Conservation (phyloP, 805 yeast species). For the Spencermartinsiella europaea region DNA sequence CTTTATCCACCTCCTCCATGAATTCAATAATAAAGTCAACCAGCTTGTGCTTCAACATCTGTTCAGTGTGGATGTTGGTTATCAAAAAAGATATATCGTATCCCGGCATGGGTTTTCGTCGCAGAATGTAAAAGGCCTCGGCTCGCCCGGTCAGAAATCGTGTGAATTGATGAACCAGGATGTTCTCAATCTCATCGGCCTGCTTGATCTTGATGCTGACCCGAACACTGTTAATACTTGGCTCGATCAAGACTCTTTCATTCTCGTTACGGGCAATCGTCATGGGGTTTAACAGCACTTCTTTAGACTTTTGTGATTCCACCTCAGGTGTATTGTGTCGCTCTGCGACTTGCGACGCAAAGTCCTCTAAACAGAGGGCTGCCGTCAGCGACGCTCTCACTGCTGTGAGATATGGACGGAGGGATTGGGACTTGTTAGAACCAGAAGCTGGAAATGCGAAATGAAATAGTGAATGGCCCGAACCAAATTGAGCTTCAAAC, state of each 20-base stretch:
- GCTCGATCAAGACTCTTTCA: constrained; percentile 88
- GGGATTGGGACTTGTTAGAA: constrained; percentile 76
- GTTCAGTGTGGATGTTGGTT: constrained; percentile 92
- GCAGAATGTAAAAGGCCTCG: constrained; percentile 83
- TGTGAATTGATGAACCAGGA: constrained; percentile 90
- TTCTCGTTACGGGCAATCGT: constrained; percentile 88
- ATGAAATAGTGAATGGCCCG: too few species aligned
- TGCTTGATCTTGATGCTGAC: constrained; percentile 91
- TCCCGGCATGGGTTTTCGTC: constrained; percentile 81
- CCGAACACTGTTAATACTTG: constrained; percentile 88
- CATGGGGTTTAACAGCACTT: constrained; percentile 83
- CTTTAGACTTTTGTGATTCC: constrained; percentile 78
- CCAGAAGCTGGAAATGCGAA: too few species aligned
- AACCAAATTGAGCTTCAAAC: too few species aligned
- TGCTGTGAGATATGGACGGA: constrained; percentile 90
- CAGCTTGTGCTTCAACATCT: constrained; percentile 89
- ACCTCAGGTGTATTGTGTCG: constrained; percentile 97
- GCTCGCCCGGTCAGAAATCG: constrained; percentile 93
- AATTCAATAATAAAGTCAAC: constrained; percentile 97
- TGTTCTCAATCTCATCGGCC: constrained; percentile 94
- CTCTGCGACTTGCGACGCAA: constrained; percentile 91
- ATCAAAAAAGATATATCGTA: constrained; percentile 90
- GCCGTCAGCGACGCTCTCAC: constrained; percentile 92
- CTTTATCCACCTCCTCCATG: constrained; percentile 99
- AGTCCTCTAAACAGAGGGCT: constrained; percentile 86